Conservation (phyloP, 352 stramenopile genomes). For the Pythium coloratum region DNA sequence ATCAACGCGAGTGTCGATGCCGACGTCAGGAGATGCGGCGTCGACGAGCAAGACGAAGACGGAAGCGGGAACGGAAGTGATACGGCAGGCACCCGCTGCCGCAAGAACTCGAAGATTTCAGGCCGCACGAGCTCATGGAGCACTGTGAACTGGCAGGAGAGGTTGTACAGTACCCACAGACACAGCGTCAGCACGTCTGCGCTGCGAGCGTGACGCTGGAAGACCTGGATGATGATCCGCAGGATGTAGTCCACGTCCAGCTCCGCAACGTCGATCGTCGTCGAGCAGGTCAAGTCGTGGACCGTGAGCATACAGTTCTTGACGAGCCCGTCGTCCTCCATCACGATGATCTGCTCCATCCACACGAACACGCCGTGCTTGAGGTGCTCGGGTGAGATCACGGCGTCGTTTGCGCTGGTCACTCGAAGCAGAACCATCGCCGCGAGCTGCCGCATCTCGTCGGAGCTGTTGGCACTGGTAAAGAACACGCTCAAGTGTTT, state of each 20-base stretch:
- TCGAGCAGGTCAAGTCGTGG: slow-evolving; percentile 65
- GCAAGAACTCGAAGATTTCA: slow-evolving; percentile 63
- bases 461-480: slow-evolving; percentile 36
- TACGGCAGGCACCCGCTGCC: slow-evolving; percentile 34
- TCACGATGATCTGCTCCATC: slow-evolving; percentile 82
- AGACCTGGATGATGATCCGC: slow-evolving; percentile 63
- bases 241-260: slow-evolving; percentile 66
- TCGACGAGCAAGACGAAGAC: background rate
- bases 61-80: slow-evolving; percentile 18
- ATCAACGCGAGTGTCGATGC: slow-evolving; percentile 8
- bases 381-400: slow-evolving; percentile 64
- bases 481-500: slow-evolving; percentile 63
- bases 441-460: slow-evolving; percentile 61
- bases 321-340: slow-evolving; percentile 70
- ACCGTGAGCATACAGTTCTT: slow-evolving; percentile 80
- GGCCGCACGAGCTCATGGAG: slow-evolving; percentile 49
- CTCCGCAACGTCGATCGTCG: slow-evolving; percentile 49
- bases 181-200: slow-evolving; percentile 64
- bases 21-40: slow-evolving; percentile 3
- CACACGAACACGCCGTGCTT: slow-evolving; percentile 66
- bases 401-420: slow-evolving; percentile 67
- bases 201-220: slow-evolving; percentile 46
- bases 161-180: slow-evolving; percentile 73
- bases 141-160: slow-evolving; percentile 56
- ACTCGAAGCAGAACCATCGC: slow-evolving; percentile 73